phyloP scores from a whole-genome alignment of 768 basidiomycete genomes.

The Phlebiopsis gigantea region DNA sequence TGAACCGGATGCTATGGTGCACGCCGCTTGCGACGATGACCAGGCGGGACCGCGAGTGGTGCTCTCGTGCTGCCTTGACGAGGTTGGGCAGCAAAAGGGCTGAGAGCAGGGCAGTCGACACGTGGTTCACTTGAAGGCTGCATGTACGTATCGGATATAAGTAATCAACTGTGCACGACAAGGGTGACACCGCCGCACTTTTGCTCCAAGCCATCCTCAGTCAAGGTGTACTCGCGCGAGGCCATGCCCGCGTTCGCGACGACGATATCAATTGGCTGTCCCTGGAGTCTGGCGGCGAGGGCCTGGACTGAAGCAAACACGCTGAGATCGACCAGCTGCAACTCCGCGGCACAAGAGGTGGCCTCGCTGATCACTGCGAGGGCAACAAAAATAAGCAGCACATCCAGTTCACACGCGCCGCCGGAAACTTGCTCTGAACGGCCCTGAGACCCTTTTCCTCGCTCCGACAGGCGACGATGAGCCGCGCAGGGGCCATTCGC shows the following conservation, averaged over 20 bases:
- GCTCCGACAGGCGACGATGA: constrained; percentile 37
- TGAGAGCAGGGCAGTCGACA: constrained; percentile 35
- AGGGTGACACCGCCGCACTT: constrained; percentile 13
- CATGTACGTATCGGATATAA: neutral
- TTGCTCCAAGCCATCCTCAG: constrained; percentile 25
- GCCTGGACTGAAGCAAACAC: constrained; percentile 19
- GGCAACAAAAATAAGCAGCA: neutral
- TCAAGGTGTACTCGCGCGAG: constrained; percentile 19
- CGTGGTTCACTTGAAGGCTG: constrained; percentile 44
- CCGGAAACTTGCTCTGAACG: constrained; percentile 26
- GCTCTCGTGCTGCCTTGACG: constrained; percentile 27
- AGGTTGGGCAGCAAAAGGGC: constrained; percentile 39
- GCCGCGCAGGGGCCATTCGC: constrained; percentile 33
- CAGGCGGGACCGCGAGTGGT: neutral
- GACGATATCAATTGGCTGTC: constrained; percentile 22
- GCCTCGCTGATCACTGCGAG: constrained; percentile 19
- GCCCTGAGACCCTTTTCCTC: constrained; percentile 31
- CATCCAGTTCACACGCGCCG: neutral
- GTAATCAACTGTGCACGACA: neutral
- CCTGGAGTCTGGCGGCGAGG: constrained; percentile 19
- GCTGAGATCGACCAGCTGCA: constrained; percentile 21
- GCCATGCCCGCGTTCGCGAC: constrained; percentile 22
- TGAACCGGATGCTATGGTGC: neutral
- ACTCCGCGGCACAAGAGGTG: constrained; percentile 7
- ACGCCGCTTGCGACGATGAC: constrained; percentile 7